Base-by-base conservation (phyloP, 768 basidiomycete species). In the Macrocybe gigantea region DNA sequence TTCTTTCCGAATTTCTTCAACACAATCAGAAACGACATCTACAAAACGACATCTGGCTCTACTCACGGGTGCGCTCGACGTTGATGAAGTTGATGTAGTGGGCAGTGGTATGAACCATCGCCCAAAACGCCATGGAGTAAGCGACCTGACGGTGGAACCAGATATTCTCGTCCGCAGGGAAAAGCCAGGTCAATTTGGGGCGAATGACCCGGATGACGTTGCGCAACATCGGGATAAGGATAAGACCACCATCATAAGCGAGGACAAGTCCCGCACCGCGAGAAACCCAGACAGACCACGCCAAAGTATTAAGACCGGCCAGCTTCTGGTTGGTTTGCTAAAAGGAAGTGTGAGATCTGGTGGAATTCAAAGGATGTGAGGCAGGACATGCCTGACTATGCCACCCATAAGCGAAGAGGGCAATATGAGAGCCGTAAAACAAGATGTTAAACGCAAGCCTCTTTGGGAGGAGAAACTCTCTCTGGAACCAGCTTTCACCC, bases 71-170 rank as follows among this genome's bases (percentile, higher is more conserved):
- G 48, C 78, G 79, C 64, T 95, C 92, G 60, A 97, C 85, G 52
- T 90, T 93, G 71, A 92, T 80, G 62, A 93, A 93, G 66, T 93
- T 94, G 69, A 91, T 83, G 58, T 93, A 95, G 68, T 95, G 93
- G 7, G 91, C 87, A 5, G 93, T 94, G 5, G 88, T 88, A 66
- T 97, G 93, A 0, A 95, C 85, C 78, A 91, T 85, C 7, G 88
- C 70, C 85, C 87, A 94, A 71, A 95, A 93, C 3, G 90, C 85
- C 80, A 94, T 83, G 6, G 87, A 88, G 64, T 96, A 97, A 12
- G 93, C 93, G 38, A 95, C 88, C 61, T 94, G 92, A 49, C 91
- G 75, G 65, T 96, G 93, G 75, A 88, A 93, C 93, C 93, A 94
- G 60, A 95, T 86, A 56, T 90, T 91, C 71, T 95, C 93, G 64